Conservation (phyloP, 2,329 filamentous ascomycete genomes). For the Colletotrichum trifolii region DNA sequence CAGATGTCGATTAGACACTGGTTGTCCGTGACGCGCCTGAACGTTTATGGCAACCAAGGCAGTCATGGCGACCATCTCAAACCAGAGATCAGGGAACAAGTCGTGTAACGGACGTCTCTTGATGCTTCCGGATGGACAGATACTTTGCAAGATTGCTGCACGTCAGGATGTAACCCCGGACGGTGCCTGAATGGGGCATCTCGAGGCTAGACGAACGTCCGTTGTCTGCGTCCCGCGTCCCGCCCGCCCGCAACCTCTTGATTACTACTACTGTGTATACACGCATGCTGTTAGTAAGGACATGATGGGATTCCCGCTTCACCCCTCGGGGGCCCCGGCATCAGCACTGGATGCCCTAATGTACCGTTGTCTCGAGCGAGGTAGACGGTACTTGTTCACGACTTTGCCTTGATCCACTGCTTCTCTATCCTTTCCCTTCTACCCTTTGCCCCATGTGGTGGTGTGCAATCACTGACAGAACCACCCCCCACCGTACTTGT, state of each 20-base stretch:
- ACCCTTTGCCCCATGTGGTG: slow-evolving; percentile 7
- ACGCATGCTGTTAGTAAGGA: slow-evolving; percentile 5
- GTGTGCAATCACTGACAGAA: not conserved
- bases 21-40: not conserved
- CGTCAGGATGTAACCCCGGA: slow-evolving; percentile 21
- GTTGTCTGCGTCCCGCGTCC: slow-evolving; percentile 13
- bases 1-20: not conserved
- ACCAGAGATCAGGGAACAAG: slow-evolving; percentile 4
- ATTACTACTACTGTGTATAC: slow-evolving; percentile 19
- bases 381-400: slow-evolving; percentile 23
- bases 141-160: slow-evolving; percentile 22
- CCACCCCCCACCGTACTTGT: too few relatives aligned
- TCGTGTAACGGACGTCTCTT: slow-evolving; percentile 13
- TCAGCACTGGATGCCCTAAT: slow-evolving; percentile 7
- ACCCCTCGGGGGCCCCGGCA: slow-evolving; percentile 18
- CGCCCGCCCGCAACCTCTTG: slow-evolving; percentile 4
- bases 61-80: not conserved
- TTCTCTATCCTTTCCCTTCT: slow-evolving; percentile 11
- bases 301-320: not conserved
- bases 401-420: slow-evolving; percentile 10
- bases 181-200: slow-evolving; percentile 1
- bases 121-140: slow-evolving; percentile 26
- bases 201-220: slow-evolving; percentile 26
- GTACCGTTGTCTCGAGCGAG: slow-evolving; percentile 17
- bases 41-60: not conserved